These are phyloP conservation scores for Aurantiochytrium sp. DNA, from an alignment of 108 stramenopile genomes.

Conservation along the genomic window DNA sequence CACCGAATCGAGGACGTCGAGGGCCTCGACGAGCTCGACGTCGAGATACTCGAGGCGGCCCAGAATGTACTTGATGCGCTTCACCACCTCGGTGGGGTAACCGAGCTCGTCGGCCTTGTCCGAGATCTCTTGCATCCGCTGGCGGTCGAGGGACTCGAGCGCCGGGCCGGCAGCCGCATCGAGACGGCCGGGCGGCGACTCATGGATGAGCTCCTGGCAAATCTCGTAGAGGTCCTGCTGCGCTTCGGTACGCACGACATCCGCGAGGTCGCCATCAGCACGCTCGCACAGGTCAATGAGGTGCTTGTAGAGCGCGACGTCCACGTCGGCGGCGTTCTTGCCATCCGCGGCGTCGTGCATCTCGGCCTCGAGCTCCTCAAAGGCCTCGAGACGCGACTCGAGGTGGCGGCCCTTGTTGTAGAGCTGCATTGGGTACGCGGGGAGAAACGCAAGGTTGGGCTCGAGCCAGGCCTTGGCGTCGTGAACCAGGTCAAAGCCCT, in stretches of 20 bases:
- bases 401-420: constrained; percentile 3
- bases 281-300: constrained; percentile 20
- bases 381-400: background rate
- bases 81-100: background rate
- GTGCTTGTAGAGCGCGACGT: constrained; percentile 17
- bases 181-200: background rate
- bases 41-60: constrained; percentile 9
- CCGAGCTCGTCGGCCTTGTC: background rate
- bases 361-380: background rate
- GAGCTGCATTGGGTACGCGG: constrained; percentile 23
- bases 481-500: background rate
- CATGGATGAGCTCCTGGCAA: background rate
- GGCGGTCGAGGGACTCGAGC: constrained; percentile 3
- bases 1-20: background rate
- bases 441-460: constrained; percentile 22
- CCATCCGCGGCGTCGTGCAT: background rate
- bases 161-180: constrained; percentile 7
- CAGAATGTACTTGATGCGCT: background rate
- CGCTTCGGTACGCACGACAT: constrained; percentile 2
- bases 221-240: constrained; percentile 16
- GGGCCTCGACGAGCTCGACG: background rate
- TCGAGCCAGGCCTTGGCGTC: background rate
- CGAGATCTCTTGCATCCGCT: background rate
- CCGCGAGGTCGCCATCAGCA: background rate
- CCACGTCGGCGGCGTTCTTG: background rate